Base-by-base conservation (phyloP, 768 basidiomycete species). In the Sistotremastrum suecicum region DNA sequence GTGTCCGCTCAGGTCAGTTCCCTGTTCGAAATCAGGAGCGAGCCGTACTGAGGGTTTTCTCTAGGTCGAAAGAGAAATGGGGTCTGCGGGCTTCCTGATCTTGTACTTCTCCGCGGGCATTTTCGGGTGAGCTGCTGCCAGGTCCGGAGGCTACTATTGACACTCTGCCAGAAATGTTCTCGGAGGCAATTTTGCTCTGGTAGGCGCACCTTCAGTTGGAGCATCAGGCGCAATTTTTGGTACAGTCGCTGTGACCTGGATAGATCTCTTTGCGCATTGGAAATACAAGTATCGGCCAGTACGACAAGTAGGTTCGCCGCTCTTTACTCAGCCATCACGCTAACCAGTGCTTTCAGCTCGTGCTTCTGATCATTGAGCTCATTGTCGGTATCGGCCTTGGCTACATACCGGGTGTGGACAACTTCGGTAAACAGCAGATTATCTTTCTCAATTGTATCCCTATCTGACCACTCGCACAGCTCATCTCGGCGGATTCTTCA, bases 171-270 rank as follows among this genome's bases (percentile, higher is more conserved):
- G 83, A 34, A 89, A 89, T 53, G 74, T 90, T 29, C 69, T 98
- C 30, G 92, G 94, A 28, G 90, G 89, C 2, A 97, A 95, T 62
- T 98, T 98, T 58, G 71, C 88, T 2, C 66, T 94, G 8, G 83
- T 91, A 3, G 92, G 90, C 5, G 64, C 81, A 12, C 91, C 94
- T 0, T 89, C 86, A 8, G 72, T 90, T 7, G 94, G 94, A 39
- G 95, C 94, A 2, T 86, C 82, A 52, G 94, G 94, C 5, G 89
- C 92, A 1, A 83, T 97, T 46, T 91, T 94, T 47, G 89, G 87
- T 10, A 86, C 83, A 2, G 65, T 89, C 37, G 83, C 81, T 3
- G 84, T 83, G 29, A 78, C 79, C 29, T 87, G 87, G 81, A 80
- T 94, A 5, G 94, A 94, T 58, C 66, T 98, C 9, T 69, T 89